Evolutionary conservation across 1,139 yeast genomes (phyloP).

Genomic region (Nematodospora anomalae): DNA sequence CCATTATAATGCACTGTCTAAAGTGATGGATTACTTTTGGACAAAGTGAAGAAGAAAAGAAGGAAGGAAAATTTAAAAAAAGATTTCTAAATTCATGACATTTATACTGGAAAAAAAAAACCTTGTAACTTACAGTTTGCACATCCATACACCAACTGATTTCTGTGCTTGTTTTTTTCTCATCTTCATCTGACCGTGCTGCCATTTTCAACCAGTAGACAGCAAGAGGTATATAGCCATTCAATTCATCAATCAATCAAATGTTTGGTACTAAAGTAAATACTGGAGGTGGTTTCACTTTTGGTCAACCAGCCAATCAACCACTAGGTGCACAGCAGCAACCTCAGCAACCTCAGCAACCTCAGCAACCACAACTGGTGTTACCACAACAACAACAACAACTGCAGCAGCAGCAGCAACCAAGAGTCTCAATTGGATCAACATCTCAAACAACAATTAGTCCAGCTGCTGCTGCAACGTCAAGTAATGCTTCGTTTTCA

Average conservation of each 20-base stretch:
- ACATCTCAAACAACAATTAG: slow-evolving; percentile 9
- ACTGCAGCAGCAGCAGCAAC: slow-evolving; percentile 8
- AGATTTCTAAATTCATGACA: background rate
- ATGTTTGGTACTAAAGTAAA: slow-evolving; percentile 19
- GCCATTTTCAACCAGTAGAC: background rate
- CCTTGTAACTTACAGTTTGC: too few species aligned
- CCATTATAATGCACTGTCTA: slow-evolving; percentile 51
- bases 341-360: slow-evolving; percentile 10
- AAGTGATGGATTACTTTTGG: slow-evolving; percentile 54
- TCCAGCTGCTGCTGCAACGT: slow-evolving; percentile 10
- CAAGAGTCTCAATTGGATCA: slow-evolving; percentile 9
- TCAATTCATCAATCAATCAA: background rate
- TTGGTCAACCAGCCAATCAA: slow-evolving; percentile 13
- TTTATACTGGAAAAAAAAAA: slow-evolving; percentile 1
- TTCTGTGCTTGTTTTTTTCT: background rate
- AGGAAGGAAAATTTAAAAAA: slow-evolving; percentile 4
- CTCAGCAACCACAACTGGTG: slow-evolving; percentile 9
- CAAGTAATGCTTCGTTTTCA: slow-evolving; percentile 9
- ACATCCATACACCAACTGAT: slow-evolving; percentile 3
- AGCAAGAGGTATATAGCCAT: background rate
- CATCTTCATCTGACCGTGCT: too few species aligned
- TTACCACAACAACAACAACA: slow-evolving; percentile 10
- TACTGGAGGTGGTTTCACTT: slow-evolving; percentile 14
- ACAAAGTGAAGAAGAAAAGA: slow-evolving; percentile 36
- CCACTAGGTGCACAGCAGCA: slow-evolving; percentile 9